A percentile compares a stretch with the other conserved stretches of the same genome.
These are phyloP conservation scores for Alternaria sp. DNA, from an alignment of 2,329 filamentous ascomycete genomes.

Conservation along the genomic window DNA sequence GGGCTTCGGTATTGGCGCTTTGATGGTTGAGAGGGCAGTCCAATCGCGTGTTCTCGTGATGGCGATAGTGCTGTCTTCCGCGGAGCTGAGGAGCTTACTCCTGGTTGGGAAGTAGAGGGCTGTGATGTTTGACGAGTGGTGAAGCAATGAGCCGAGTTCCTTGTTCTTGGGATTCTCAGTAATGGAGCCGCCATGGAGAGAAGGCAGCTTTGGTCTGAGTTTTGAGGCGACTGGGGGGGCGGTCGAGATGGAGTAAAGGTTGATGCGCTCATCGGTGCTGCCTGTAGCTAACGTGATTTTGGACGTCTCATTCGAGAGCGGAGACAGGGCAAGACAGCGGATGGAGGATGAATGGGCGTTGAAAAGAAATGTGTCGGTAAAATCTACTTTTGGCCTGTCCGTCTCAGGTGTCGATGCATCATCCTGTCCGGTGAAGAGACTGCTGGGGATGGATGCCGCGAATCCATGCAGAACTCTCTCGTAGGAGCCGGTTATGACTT, in stretches of 20 bases:
- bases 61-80: constrained; percentile 90
- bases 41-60: constrained; percentile 89
- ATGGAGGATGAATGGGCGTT: constrained; percentile 90
- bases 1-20: constrained; percentile 82
- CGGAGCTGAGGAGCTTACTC: constrained; percentile 84
- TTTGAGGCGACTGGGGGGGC: constrained; percentile 62
- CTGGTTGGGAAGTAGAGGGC: constrained; percentile 81
- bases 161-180: constrained; percentile 86
- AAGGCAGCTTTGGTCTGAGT: constrained; percentile 65
- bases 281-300: constrained; percentile 91
- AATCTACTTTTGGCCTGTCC: constrained; percentile 59
- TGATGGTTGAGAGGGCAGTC: constrained; percentile 85
- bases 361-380: constrained; percentile 94
- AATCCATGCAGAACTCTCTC: constrained; percentile 91
- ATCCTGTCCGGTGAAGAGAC: constrained; percentile 37
- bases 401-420: constrained; percentile 23
- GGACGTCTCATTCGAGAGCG: constrained; percentile 70
- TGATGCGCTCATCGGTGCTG: constrained; percentile 91
- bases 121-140: constrained; percentile 85
- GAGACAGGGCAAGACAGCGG: constrained; percentile 83
- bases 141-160: constrained; percentile 83
- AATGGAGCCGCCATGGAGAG: constrained; percentile 74
- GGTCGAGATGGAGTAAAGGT: constrained; percentile 85
- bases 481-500: constrained; percentile 92
- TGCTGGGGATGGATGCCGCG: constrained; percentile 70